Conservation (phyloP, 148 eudicot species). For the Bassia scoparia region DNA sequence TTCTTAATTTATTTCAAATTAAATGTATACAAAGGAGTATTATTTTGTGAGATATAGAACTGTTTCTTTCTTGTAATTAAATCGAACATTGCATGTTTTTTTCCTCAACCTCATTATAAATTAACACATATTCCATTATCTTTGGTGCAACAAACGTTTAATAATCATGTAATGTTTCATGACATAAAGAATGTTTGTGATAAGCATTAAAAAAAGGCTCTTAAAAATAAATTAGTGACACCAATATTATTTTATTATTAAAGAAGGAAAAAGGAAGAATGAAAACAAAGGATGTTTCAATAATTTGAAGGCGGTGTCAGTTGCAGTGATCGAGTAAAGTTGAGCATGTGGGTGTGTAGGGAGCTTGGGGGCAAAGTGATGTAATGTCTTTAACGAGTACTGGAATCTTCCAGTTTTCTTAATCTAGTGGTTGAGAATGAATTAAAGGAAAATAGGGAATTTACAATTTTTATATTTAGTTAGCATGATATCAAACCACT, state of each 20-base stretch:
- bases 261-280: background rate
- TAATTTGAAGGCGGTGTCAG: slow-evolving; percentile 9
- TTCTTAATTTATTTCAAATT: no score
- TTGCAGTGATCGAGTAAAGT: slow-evolving; percentile 7
- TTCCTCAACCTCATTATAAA: no score
- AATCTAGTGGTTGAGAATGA: background rate
- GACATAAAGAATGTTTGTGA: slow-evolving; percentile 2
- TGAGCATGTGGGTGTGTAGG: slow-evolving; percentile 27
- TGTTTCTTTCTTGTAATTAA: no score
- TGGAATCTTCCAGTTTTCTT: no score
- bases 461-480: no score
- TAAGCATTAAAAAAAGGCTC: background rate
- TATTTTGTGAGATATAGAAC: no score
- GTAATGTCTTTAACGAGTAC: slow-evolving; percentile 17
- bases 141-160: no score
- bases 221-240: background rate
- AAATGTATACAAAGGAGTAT: no score
- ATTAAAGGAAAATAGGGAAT: background rate
- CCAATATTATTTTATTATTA: background rate
- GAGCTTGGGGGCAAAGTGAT: slow-evolving; percentile 29
- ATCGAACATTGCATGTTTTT: no score
- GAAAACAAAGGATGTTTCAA: background rate
- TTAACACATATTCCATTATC: no score
- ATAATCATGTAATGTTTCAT: no score
- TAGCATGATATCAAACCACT: no score